Evolutionary conservation across 208 protist species (phyloP), one percentile per base, ranked within the genome.

Genomic region (Leishmania aethiopica): DNA sequence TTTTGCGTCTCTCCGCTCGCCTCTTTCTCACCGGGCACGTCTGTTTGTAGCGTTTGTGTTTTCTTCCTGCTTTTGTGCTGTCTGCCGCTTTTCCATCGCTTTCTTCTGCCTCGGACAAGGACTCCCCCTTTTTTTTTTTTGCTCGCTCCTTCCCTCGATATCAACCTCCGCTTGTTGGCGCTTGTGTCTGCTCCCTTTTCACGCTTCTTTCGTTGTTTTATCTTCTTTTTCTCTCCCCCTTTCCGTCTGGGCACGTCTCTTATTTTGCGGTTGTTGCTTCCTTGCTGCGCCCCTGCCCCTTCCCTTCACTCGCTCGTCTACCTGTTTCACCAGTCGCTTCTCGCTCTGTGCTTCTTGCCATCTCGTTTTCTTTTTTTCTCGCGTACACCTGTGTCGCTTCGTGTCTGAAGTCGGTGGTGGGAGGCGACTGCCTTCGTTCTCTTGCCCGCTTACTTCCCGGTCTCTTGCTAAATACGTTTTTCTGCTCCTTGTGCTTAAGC

Each of bases 121-220:
- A 3, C 66, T 22, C 45, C 5, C 22, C 17, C 42, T 64, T 71
- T 80, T 71, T 25, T 25, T 67, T 37, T 10, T 70, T 28, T 13
- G 25, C 32, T 15, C 5, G n/a, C 32, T 49, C 40, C 69, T 40
- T 73, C 69, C 28, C 40, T 15, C 15, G 11, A 28, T 13, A 28
- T 40, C 32, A 22, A 40, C 32, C 32, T 69, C 15, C 32, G 62
- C 62, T 8, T 40, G 3, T 32, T 62, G 57, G 28, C 8, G 40
- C 25, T 17, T 73, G 40, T 32, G 17, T 15, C 69, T 47, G 66
- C 15, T 35, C 60, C 60, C 32, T 28, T 37, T 71, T 71, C 7
- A 32, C 10, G n/a, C 15, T 71, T 19, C 6, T n/a, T 73, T 51
- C 74, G 51, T 82, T 82, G 10, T 76, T 79, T 25, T 59, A 28